Evolutionary conservation across 2,329 filamentous ascomycete genomes (phyloP), one percentile per base, ranked within the genome.

Genomic region (Geosmithia putterillii): DNA sequence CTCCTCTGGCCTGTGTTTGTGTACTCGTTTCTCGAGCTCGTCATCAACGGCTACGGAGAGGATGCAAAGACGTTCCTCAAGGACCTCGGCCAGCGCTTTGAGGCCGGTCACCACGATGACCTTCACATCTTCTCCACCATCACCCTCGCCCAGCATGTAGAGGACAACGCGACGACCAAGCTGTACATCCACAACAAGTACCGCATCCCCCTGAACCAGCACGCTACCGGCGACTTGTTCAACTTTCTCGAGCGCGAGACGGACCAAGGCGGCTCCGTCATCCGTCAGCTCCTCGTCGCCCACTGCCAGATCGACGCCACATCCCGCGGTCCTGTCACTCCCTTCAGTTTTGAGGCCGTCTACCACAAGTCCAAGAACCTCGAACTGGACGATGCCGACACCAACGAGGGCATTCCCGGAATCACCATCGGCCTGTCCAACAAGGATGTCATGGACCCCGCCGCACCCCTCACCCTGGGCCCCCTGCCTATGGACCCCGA

Each of bases 1-100:
- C 70, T 96, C 4, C 66, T 95, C 15, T 98, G 92, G 88, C 92
- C 92, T 0, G 67, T 94, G 1, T 96, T 95, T 55, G 85, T 96
- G 42, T 94, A 98, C 62, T 92, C 86, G 0, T 95, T 85, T 57
- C 69, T 98, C 21, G 81, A 86, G 45, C 74, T 96, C 44, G 74
- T 94, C 22, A 71, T 71, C 28, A 77, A 86, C 46, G 79, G 79
- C 49, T 88, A 83, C 52, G 66, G 75, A 2, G 75, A 76, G 35
- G 86, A 94, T 46, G 79, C 81, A 14, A 80, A 84, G 50, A 67
- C 73, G 2, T 90, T 94, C 56, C 80, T 94, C 47, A 73, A 76
- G 22, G 69, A 74, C 4, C 79, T 86, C 54, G 79, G 79, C 44
- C 55, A 60, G 2, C 61, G 79, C 43, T 96, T 96, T 53, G 79